Base-by-base conservation (phyloP, 306 rosid genomes). In the Cicer judaicum region DNA sequence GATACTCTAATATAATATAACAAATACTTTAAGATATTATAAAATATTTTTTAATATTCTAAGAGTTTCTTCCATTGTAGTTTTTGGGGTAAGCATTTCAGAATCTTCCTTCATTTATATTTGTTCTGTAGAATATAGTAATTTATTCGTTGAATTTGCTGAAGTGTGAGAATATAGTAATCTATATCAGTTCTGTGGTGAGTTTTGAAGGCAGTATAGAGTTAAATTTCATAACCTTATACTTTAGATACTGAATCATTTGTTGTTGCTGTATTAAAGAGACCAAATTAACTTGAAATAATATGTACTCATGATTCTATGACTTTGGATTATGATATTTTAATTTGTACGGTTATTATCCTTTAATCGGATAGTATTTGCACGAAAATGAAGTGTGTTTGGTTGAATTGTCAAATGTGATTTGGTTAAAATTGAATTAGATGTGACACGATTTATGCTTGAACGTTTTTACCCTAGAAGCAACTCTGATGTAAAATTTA, bases 101-200 rank as follows among this genome's bases (percentile, higher is more conserved):
- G 59, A 63, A 5, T 47, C 40, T 21, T 43, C 57, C 48, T 41
- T 49, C 54, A 11, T 59, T 46, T 38, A 15, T 24, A 21, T 61
- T 38, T 38, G 19, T 62, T 57, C 47, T 43, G 46, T 68, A 41
- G 53, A 36, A 59, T 10, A 50, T 19, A 34, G 67, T 18, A 42
- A 52, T 50, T 29, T 67, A 67, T 74, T 73, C 75, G 38, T 43
- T 79, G 62, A 53, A 29, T 42, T 79, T 63, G 50, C 60, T 52
- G 7, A 43, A 63, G 74, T 65, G 68, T 36, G 43, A 29, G 36
- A 29, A 29, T 29, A 29, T 29, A 29, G 36, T 29, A 29, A 29
- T 29, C 36, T 29, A 4, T 29, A 29, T 29, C 36, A 29, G 36
- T 29, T 29, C 36, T 29, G 36, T 29, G 65, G 12, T 36, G 29